A percentile compares a stretch with the other conserved stretches of the same genome.
Conservation (phyloP, 2,329 filamentous ascomycete species). For the Lasiodiplodia sp. region DNA sequence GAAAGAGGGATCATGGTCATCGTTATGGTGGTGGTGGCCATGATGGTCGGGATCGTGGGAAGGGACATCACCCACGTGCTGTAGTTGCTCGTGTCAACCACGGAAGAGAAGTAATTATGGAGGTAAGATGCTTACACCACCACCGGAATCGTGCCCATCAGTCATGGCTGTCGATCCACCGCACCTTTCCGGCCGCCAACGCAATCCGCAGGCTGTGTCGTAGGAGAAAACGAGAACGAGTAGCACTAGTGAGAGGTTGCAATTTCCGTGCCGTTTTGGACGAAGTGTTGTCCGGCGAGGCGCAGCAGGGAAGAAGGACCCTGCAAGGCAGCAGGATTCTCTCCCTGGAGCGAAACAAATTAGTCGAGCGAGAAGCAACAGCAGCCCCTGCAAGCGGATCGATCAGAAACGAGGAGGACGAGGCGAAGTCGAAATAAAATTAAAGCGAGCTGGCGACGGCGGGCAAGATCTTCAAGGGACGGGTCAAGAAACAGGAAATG, state of each 20-base stretch:
- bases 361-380: background rate
- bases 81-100: background rate
- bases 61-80: background rate
- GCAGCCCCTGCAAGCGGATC: background rate
- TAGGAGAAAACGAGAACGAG: background rate
- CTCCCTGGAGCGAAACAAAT: background rate
- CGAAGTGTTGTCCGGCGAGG: background rate
- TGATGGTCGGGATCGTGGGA: background rate
- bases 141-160: background rate
- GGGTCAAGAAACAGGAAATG: background rate
- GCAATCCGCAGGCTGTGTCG: background rate
- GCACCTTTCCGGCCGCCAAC: too few relatives aligned
- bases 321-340: conserved; percentile 6
- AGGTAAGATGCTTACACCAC: background rate
- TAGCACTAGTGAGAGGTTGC: background rate
- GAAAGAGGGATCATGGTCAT: background rate
- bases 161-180: background rate
- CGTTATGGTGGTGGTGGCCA: background rate
- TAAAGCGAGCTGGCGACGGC: background rate
- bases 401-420: background rate
- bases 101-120: background rate
- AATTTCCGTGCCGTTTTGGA: background rate
- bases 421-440: background rate
- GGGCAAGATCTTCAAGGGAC: background rate
- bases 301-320: background rate